Percentiles rank a stretch among this genome's conserved stretches.
phyloP scores from a whole-genome alignment of 2,329 filamentous ascomycete genomes.

The Ceratocystis alfenasii region DNA sequence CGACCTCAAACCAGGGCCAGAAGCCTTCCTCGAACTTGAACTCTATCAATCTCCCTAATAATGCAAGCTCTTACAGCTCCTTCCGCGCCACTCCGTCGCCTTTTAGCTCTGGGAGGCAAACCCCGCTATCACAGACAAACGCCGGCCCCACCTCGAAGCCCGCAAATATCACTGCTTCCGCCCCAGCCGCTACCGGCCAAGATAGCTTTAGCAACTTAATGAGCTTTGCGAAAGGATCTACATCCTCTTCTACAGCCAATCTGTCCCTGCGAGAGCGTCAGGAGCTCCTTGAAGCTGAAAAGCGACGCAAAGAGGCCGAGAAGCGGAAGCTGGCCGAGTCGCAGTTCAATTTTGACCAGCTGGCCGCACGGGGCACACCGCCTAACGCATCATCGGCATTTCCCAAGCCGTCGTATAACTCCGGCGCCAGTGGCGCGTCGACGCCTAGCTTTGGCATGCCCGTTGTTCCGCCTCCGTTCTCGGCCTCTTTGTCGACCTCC shows the following conservation, averaged over 20 bases:
- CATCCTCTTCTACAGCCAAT: constrained; percentile 49
- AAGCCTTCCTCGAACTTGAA: constrained; percentile 31
- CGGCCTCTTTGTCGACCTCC: not conserved
- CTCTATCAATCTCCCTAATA: constrained; percentile 32
- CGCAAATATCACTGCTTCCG: constrained; percentile 26
- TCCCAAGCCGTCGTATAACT: not conserved
- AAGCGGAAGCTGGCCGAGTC: constrained; percentile 58
- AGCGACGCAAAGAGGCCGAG: constrained; percentile 61
- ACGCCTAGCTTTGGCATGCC: constrained; percentile 14
- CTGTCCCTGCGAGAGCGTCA: constrained; percentile 70
- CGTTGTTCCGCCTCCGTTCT: constrained; percentile 24
- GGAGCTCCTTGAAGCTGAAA: constrained; percentile 52
- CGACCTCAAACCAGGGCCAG: constrained; percentile 30
- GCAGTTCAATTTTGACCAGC: constrained; percentile 61
- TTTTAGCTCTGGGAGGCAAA: constrained; percentile 44
- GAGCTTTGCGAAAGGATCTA: constrained; percentile 36
- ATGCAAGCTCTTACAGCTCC: constrained; percentile 38
- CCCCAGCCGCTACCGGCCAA: constrained; percentile 38
- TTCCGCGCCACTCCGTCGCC: constrained; percentile 47
- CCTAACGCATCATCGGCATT: constrained; percentile 32
- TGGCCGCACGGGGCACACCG: constrained; percentile 52
- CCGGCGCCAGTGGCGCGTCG: constrained; percentile 24
- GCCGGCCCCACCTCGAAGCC: constrained; percentile 1
- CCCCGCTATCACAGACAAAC: constrained; percentile 30
- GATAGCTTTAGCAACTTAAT: constrained; percentile 74